These are phyloP conservation scores for Endoconidiophora polonica DNA, from an alignment of 2,329 filamentous ascomycete genomes.

Conservation along the genomic window DNA sequence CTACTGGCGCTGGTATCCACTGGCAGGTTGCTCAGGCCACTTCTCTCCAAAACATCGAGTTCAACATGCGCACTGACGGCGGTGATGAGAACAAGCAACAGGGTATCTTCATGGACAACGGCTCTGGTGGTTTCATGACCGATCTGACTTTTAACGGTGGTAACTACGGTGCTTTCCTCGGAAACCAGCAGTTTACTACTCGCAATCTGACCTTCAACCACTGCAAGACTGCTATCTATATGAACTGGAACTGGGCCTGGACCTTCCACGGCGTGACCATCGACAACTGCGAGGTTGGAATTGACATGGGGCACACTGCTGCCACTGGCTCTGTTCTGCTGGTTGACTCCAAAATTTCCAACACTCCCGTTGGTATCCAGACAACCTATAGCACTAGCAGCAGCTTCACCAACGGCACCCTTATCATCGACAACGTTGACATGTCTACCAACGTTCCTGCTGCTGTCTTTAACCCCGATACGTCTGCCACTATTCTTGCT, in stretches of 20 bases:
- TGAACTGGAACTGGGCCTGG: constrained; percentile 91
- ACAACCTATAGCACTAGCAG: constrained; percentile 52
- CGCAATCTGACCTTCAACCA: constrained; percentile 69
- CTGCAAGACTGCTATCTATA: constrained; percentile 68
- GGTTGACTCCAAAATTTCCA: constrained; percentile 62
- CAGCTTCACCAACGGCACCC: constrained; percentile 56
- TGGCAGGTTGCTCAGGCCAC: constrained; percentile 80
- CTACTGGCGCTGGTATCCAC: constrained; percentile 54
- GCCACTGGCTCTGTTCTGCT: constrained; percentile 75
- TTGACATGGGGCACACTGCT: constrained; percentile 58
- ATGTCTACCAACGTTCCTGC: constrained; percentile 49
- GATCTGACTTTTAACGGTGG: constrained; percentile 76
- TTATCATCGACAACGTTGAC: constrained; percentile 82
- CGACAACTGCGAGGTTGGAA: constrained; percentile 55
- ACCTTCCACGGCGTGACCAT: constrained; percentile 61
- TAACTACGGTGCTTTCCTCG: constrained; percentile 59
- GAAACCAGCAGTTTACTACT: constrained; percentile 76
- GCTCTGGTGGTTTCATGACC: constrained; percentile 68
- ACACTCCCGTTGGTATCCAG: constrained; percentile 59
- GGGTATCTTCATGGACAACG: constrained; percentile 74
- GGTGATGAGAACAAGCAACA: constrained; percentile 50
- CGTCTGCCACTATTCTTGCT: constrained; percentile 42
- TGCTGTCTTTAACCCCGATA: constrained; percentile 45
- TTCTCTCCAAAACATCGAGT: constrained; percentile 63
- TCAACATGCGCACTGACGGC: constrained; percentile 58